Evolutionary conservation across 257 asterid genomes (phyloP), one percentile per base, ranked within the genome.

Genomic region (Mentha longifolia): DNA sequence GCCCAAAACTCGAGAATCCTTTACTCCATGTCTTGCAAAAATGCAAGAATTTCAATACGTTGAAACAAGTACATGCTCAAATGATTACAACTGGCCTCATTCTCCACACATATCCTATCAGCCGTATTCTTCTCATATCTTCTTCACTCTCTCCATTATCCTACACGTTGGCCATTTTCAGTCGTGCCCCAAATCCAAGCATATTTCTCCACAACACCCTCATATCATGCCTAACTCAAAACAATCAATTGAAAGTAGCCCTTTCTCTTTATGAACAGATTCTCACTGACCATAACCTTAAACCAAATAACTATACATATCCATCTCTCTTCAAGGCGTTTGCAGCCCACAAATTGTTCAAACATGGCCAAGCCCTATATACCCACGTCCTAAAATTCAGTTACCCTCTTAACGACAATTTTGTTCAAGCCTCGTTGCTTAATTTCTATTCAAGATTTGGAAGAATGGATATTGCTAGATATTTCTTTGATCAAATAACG

Each of bases 301-400:
- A 62, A 67, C 96, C 96, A 14, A 92, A 92, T 72, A 77, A 74
- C 72, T 87, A 79, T 60, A 92, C 96, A 0, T 92, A 76, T 73
- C 95, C 95, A 0, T 89, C 98, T 68, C 82, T 92, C 33, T 87
- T 92, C 77, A 89, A 87, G 88, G 89, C 86, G 39, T 82, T 91
- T 45, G 80, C 86, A 50, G 63, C 83, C 30, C 78, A 70, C 35
- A 77, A 59, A 37, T 82, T 81, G 87, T 49, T 86, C 66, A 73
- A 71, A 73, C 81, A 80, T 7, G 98, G 96, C 52, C 81, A 55
- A 74, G 82, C 87, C 51, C 81, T 92, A 62, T 95, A 89, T 49
- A 77, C 80, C 20, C 94, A 89, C 74, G 92, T 84, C 68, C 68
- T 92, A 41, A 92, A 89, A 77, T 88, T 82, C 71, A 86, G 86